Percentiles rank a stretch among this genome's conserved stretches.
phyloP scores from a whole-genome alignment of 495 filamentous ascomycete species.

The Xylaria flabelliformis region DNA sequence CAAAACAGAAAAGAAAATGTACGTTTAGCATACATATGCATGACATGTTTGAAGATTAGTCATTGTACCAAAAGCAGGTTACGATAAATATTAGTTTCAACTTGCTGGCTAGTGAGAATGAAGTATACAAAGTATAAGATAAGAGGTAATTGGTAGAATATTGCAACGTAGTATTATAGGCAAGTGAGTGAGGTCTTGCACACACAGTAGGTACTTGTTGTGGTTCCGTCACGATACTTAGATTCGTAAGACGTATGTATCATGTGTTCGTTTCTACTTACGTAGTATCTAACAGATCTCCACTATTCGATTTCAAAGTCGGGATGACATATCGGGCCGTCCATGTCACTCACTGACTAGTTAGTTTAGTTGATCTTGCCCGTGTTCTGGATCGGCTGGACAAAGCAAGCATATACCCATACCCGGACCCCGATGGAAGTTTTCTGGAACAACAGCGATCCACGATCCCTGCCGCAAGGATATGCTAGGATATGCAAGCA shows the following conservation, averaged over 20 bases:
- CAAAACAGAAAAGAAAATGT: background rate
- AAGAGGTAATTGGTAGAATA: background rate
- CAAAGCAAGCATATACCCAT: background rate
- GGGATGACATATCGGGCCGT: slow-evolving; percentile 1
- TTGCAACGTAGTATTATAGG: background rate
- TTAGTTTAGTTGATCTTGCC: background rate
- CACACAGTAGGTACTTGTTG: background rate
- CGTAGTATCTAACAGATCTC: background rate
- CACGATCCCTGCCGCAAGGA: slow-evolving; percentile 18
- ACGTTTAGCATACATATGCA: background rate
- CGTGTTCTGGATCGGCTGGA: slow-evolving; percentile 8
- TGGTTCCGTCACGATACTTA: background rate
- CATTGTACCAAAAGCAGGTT: background rate
- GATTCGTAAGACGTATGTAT: background rate
- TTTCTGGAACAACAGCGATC: slow-evolving; percentile 25
- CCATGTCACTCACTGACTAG: background rate
- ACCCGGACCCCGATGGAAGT: slow-evolving; percentile 20
- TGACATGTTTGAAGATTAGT: slow-evolving; percentile 13
- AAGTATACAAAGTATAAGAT: too few species aligned
- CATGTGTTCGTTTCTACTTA: background rate
- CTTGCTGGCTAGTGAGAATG: background rate
- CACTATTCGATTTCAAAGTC: background rate
- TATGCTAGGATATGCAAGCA: slow-evolving; percentile 5
- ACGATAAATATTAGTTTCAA: background rate
- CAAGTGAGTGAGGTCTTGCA: background rate